Evolutionary conservation across 2,329 filamentous ascomycete genomes (phyloP).

Genomic region (Colletotrichum sp.): DNA sequence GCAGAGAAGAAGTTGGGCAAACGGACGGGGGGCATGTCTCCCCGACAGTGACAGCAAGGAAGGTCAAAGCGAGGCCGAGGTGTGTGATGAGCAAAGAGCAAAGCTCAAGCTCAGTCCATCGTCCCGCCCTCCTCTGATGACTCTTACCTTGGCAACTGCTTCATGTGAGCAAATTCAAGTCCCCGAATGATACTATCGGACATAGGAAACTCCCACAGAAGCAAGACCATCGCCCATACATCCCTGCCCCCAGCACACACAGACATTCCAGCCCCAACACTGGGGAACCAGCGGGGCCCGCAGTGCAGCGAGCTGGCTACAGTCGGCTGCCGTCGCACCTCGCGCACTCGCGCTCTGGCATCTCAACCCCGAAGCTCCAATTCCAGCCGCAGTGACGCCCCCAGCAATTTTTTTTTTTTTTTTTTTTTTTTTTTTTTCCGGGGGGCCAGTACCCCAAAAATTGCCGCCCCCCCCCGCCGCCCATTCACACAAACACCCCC

Average conservation of each 20-base stretch:
- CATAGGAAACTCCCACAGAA: not conserved
- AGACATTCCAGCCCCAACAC: not conserved
- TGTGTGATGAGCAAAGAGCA: not conserved
- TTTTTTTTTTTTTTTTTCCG: not conserved
- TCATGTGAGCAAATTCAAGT: not conserved
- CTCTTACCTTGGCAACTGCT: not conserved
- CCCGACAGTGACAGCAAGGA: not conserved
- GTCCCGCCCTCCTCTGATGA: not conserved
- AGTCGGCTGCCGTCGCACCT: conserved; percentile 7
- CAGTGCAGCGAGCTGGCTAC: not conserved
- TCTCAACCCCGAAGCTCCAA: conserved; percentile 63
- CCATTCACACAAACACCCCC: too few species aligned
- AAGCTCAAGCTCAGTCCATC: not conserved
- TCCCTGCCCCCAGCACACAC: not conserved
- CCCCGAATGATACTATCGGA: not conserved
- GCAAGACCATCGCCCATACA: not conserved
- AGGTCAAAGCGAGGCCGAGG: not conserved
- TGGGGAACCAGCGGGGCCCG: not conserved
- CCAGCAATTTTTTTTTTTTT: not conserved
- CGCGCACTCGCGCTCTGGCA: conserved; percentile 61
- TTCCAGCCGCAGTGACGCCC: not conserved
- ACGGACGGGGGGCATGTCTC: not conserved
- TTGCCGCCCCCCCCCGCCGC: too few species aligned
- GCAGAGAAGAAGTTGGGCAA: not conserved
- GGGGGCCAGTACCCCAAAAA: too few species aligned